Conservation (phyloP, 305 asterid genomes). For the Fraxinus latifolia region DNA sequence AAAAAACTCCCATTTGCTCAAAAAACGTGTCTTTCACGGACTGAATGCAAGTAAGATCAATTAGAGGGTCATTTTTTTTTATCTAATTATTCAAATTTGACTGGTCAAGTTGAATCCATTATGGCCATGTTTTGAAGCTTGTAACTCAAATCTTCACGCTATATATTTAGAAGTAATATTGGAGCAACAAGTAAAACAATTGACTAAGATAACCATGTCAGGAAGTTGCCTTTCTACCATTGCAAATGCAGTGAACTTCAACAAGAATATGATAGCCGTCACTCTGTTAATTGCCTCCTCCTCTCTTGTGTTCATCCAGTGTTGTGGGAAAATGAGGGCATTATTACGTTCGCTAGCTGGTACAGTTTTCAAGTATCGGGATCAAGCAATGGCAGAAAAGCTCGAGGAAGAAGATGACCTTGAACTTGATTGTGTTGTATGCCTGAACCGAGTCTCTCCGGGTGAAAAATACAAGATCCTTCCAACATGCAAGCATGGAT, state of each 20-base stretch:
- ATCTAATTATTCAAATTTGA: neutral
- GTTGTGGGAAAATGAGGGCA: neutral
- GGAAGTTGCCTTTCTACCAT: neutral
- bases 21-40: neutral
- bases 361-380: neutral
- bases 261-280: neutral
- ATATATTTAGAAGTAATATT: neutral
- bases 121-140: neutral
- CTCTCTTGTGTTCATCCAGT: neutral
- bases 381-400: neutral
- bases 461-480: constrained; percentile 25
- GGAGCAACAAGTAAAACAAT: neutral
- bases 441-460: neutral
- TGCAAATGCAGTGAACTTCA: neutral
- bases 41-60: neutral
- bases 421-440: constrained; percentile 18
- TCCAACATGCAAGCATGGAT: constrained; percentile 19
- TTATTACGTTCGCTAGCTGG: neutral
- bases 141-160: neutral
- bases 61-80: neutral
- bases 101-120: neutral
- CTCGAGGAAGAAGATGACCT: neutral
- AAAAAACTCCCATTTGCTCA: neutral
- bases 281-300: neutral
- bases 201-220: neutral